Evolutionary conservation across 2,329 filamentous ascomycete species (phyloP).

Genomic region (Volutella citrinella): DNA sequence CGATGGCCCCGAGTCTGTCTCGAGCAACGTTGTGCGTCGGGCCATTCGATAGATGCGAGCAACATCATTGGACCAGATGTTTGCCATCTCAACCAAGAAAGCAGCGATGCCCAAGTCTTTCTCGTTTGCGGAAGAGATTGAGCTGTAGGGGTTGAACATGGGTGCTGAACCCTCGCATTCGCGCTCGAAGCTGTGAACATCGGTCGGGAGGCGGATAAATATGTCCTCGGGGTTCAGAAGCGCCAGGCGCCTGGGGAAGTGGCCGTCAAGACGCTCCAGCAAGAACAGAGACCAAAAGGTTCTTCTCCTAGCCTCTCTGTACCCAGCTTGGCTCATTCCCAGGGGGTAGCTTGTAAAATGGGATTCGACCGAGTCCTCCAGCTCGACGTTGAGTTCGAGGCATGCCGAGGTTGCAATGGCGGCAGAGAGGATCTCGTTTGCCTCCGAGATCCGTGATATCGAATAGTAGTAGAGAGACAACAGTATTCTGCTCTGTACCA

Average conservation of each 20-base stretch:
- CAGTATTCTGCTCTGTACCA: conserved; percentile 66
- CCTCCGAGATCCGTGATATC: conserved; percentile 54
- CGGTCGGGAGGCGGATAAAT: conserved; percentile 63
- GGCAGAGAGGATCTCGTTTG: conserved; percentile 61
- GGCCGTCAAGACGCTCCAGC: conserved; percentile 64
- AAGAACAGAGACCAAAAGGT: conserved; percentile 72
- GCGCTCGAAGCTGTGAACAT: conserved; percentile 59
- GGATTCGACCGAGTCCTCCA: conserved; percentile 43
- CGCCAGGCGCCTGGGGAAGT: conserved; percentile 51
- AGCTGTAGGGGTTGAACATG: conserved; percentile 53
- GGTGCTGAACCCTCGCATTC: conserved; percentile 56
- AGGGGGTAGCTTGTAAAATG: conserved; percentile 46
- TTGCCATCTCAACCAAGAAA: conserved; percentile 59
- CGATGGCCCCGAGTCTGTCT: conserved; percentile 33
- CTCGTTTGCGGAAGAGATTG: conserved; percentile 17
- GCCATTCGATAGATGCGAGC: conserved; percentile 50
- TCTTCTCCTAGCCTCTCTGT: conserved; percentile 64
- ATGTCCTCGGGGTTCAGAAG: conserved; percentile 63
- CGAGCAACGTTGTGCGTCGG: conserved; percentile 23
- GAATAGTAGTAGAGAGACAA: conserved; percentile 65
- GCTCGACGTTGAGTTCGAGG: conserved; percentile 63
- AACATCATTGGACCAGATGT: conserved; percentile 64
- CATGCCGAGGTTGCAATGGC: conserved; percentile 59
- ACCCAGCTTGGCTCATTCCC: conserved; percentile 53
- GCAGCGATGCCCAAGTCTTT: conserved; percentile 51